Percentiles rank a stretch among this genome's conserved stretches.
These are phyloP conservation scores for Phenoliferia sp. DNA, from an alignment of 1,284 basidiomycete genomes.

Conservation along the genomic window DNA sequence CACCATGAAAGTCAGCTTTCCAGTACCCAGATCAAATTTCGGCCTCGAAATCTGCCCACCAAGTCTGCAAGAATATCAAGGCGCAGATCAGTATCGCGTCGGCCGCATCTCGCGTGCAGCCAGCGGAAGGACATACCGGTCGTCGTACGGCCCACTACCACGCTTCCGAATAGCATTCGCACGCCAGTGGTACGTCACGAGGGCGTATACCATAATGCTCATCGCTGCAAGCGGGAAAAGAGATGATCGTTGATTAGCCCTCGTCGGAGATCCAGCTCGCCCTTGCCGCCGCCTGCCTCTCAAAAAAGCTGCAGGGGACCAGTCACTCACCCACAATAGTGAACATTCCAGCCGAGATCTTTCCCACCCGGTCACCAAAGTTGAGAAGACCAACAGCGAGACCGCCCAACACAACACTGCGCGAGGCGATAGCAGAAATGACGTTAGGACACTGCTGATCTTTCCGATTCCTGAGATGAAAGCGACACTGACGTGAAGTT, in stretches of 20 bases:
- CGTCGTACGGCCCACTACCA: constrained; percentile 92
- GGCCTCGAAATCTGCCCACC: no score
- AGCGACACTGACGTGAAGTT: constrained; percentile 51
- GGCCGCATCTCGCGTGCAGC: background rate
- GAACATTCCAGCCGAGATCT: constrained; percentile 88
- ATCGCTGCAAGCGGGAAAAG: constrained; percentile 57
- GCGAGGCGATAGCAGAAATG: constrained; percentile 40
- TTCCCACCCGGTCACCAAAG: constrained; percentile 88
- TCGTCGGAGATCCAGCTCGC: background rate
- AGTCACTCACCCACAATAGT: constrained; percentile 70
- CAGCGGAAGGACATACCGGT: constrained; percentile 55
- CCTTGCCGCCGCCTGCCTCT: background rate
- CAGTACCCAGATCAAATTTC: no score
- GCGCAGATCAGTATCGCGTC: background rate
- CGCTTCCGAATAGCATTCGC: constrained; percentile 87
- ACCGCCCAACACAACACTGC: constrained; percentile 81
- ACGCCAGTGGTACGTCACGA: constrained; percentile 94
- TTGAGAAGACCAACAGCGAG: constrained; percentile 94
- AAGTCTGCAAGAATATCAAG: background rate
- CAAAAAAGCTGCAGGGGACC: background rate
- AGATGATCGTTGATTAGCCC: background rate
- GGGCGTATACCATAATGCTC: constrained; percentile 95
- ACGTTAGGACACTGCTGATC: background rate
- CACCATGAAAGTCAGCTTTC: no score
- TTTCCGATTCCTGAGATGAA: background rate